Evolutionary conservation across 768 basidiomycete species (phyloP).

Genomic region (Phaffia tasmanica): DNA sequence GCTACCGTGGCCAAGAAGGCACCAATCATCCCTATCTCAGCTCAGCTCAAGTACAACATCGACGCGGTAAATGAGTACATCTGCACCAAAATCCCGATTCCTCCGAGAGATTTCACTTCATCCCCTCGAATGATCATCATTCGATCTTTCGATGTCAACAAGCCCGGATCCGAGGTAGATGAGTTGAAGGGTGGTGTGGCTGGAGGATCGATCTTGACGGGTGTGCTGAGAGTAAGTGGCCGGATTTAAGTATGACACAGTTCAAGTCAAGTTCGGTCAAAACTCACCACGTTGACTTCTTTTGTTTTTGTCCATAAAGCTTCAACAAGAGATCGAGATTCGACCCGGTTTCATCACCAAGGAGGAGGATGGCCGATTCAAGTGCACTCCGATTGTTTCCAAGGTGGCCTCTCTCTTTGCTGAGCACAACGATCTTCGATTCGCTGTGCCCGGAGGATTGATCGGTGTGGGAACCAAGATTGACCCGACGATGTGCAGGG

Average conservation of each 20-base stretch:
- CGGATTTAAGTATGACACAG: too few relatives aligned
- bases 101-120: conserved; percentile 80
- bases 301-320: conserved; percentile 24
- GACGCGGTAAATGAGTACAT: conserved; percentile 99
- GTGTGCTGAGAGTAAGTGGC: conserved; percentile 55
- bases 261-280: background rate
- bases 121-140: conserved; percentile 93
- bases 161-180: conserved; percentile 91
- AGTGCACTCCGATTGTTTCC: conserved; percentile 88
- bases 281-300: conserved; percentile 10
- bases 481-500: conserved; percentile 91
- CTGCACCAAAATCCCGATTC: conserved; percentile 90
- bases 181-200: conserved; percentile 98
- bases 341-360: conserved; percentile 94
- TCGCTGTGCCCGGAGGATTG: conserved; percentile 92
- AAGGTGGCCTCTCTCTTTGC: conserved; percentile 83
- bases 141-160: conserved; percentile 98
- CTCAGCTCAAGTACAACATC: conserved; percentile 97
- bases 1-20: conserved; percentile 95
- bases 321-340: conserved; percentile 92
- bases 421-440: conserved; percentile 85
- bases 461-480: conserved; percentile 98
- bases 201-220: conserved; percentile 87
- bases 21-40: conserved; percentile 97
- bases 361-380: conserved; percentile 75